Conservation (phyloP, 164 flowering plant species). For the Magnolia officinalis region DNA sequence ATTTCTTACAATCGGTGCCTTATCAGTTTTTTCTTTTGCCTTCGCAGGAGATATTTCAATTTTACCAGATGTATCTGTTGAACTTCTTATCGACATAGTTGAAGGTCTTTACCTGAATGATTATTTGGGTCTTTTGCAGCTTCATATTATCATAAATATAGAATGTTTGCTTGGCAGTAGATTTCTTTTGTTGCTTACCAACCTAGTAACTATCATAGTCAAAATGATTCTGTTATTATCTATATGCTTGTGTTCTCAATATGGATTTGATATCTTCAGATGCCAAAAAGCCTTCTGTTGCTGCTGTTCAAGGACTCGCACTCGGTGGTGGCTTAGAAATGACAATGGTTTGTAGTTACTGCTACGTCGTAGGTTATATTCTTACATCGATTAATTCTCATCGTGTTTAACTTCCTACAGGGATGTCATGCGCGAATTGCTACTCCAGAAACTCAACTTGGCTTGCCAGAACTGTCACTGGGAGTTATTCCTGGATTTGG, state of each 20-base stretch:
- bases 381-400: too few species aligned
- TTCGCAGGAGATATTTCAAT: constrained; percentile 69
- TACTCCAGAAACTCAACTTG: constrained; percentile 70
- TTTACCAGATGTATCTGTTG: constrained; percentile 74
- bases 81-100: constrained; percentile 54
- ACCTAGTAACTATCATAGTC: not conserved
- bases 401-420: constrained; percentile 29
- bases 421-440: constrained; percentile 94
- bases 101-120: constrained; percentile 55
- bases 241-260: constrained; percentile 2
- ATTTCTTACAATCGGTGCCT: not conserved
- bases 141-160: not conserved
- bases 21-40: not conserved
- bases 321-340: constrained; percentile 97
- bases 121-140: not conserved
- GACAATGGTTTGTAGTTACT: constrained; percentile 61
- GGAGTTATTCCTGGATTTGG: constrained; percentile 94
- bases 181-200: not conserved
- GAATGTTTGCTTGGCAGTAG: not conserved
- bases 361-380: not conserved
- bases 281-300: constrained; percentile 83
- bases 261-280: constrained; percentile 33
- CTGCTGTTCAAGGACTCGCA: constrained; percentile 92
- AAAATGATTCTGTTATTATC: constrained; percentile 4
- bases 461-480: constrained; percentile 88